Evolutionary conservation across 306 rosid genomes (phyloP).

Genomic region (Senna tora): DNA sequence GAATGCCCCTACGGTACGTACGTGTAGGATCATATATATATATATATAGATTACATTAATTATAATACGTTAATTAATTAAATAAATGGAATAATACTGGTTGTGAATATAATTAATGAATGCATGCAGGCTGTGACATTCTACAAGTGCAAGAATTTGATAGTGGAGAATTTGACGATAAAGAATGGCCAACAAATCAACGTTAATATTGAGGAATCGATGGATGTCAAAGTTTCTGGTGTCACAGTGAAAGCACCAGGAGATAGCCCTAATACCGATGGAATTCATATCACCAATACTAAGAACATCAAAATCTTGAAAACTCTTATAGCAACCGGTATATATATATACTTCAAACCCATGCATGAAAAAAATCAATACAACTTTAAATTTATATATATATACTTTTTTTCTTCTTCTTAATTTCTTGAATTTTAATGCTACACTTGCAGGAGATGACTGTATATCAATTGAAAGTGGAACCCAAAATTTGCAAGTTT

Average conservation of each 20-base stretch:
- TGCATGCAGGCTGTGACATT: constrained; percentile 54
- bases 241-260: constrained; percentile 48
- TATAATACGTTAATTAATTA: no score
- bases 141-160: constrained; percentile 36
- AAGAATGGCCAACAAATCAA: constrained; percentile 52
- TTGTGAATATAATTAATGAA: no score
- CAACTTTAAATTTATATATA: no score
- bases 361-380: no score
- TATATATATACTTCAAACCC: no score
- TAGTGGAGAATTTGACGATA: constrained; percentile 41
- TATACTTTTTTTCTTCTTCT: no score
- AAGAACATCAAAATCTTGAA: constrained; percentile 43
- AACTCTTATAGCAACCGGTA: constrained; percentile 50
- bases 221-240: constrained; percentile 38
- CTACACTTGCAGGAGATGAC: constrained; percentile 54
- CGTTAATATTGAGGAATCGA: constrained; percentile 35
- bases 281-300: constrained; percentile 52
- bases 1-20: constrained; percentile 64
- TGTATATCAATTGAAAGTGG: constrained; percentile 63
- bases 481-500: constrained; percentile 48
- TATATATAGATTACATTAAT: no score
- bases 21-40: not conserved
- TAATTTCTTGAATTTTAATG: no score
- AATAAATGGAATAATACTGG: no score
- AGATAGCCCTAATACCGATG: constrained; percentile 61